phyloP scores from a whole-genome alignment of 345 rosid species.

The Barbarea vulgaris region DNA sequence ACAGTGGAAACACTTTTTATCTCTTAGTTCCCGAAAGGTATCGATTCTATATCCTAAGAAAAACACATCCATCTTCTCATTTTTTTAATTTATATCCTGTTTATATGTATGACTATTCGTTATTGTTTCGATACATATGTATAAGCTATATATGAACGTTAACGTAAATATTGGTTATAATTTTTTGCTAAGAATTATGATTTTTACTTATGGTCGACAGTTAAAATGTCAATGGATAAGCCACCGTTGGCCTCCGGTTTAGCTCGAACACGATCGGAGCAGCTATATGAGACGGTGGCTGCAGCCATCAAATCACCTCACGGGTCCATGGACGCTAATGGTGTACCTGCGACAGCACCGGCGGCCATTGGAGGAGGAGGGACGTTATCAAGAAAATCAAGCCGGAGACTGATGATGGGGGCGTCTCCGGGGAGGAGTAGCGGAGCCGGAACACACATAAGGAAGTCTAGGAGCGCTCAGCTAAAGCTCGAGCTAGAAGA shows the following conservation, averaged over 20 bases:
- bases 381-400: slow-evolving; percentile 66
- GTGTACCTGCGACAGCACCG: slow-evolving; percentile 32
- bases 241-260: slow-evolving; percentile 51
- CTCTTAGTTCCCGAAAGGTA: slow-evolving; percentile 39
- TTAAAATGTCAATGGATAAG: slow-evolving; percentile 54
- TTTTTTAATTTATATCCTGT: neutral
- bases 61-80: slow-evolving; percentile 24
- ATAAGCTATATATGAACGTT: slow-evolving; percentile 1
- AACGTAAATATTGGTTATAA: slow-evolving; percentile 10
- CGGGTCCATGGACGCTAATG: slow-evolving; percentile 42
- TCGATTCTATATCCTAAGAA: slow-evolving; percentile 13
- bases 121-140: neutral
- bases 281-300: slow-evolving; percentile 63
- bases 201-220: neutral
- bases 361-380: slow-evolving; percentile 42
- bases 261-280: slow-evolving; percentile 82
- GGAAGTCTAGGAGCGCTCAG: slow-evolving; percentile 92
- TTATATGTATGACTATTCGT: neutral
- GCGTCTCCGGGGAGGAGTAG: slow-evolving; percentile 66
- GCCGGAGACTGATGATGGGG: slow-evolving; percentile 54
- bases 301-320: slow-evolving; percentile 70
- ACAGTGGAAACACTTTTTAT: slow-evolving; percentile 28
- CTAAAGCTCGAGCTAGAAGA: slow-evolving; percentile 74
- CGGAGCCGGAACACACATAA: slow-evolving; percentile 62
- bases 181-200: neutral